Base-by-base conservation (phyloP, 2,329 filamentous ascomycete genomes). In the Stachybotrys chlorohalonatus region DNA sequence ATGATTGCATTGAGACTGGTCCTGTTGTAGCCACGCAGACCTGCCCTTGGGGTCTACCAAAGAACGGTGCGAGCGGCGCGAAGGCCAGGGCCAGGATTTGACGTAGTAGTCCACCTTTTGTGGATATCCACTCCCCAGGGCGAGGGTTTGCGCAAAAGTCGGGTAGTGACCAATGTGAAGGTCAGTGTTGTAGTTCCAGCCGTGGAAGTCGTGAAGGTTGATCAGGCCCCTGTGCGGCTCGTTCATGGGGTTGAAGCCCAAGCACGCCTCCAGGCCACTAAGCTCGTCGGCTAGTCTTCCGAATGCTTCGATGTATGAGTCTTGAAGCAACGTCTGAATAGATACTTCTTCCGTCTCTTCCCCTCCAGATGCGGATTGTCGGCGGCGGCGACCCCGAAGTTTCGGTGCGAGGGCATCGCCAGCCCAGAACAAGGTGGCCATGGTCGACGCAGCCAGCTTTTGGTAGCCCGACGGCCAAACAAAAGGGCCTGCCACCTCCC, bases 161-260 rank as follows among this genome's bases (percentile, higher is more conserved):
- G 72, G 71, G 55, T 70, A 73, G 49, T 71, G 63, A 3, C 72
- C 72, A 36, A 74, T 69, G 55, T 74, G 72, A 8, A 74, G 56
- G 54, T 74, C 72, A 1, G 72, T 73, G 7, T 72, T 71, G 54
- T 74, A 73, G 56, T 74, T 72, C 66, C 71, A 74, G 24, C 61
- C 62, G 32, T 72, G 64, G 11, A 74, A 69, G 36, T 66, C 65
- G 32, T 70, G 68, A 5, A 74, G 64, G 46, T 71, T 71, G 36
- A 74, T 65, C 24, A 73, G 67, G 6, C 72, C 72, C 1, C 72
- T 70, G 54, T 73, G 70, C 2, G 72, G 72, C 58, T 74, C 72
- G 47, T 74, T 74, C 64, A 74, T 70, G 7, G 70, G 68, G 54
- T 74, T 72, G 49, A 73, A 73, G 1, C 72, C 72, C 11, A 74